Percentiles rank a stretch among this genome's conserved stretches.
Conservation (phyloP, 2,329 filamentous ascomycete species). For the Leptographium lundbergii region DNA sequence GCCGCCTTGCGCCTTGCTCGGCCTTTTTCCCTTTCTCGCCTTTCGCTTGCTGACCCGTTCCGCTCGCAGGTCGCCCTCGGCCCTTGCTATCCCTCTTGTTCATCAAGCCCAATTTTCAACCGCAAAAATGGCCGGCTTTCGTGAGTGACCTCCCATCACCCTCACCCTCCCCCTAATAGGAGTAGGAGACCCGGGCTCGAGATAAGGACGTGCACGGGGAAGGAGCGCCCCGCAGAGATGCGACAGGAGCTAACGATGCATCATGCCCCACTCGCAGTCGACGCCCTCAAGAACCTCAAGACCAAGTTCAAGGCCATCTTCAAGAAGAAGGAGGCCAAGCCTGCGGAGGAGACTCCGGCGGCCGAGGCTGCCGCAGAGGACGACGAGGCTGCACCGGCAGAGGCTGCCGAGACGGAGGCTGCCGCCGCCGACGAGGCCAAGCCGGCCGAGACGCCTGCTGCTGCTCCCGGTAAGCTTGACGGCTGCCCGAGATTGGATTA, state of each 20-base stretch:
- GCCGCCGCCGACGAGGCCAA: conserved; percentile 16
- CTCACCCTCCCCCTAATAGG: not conserved
- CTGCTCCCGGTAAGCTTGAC: conserved; percentile 16
- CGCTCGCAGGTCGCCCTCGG: not conserved
- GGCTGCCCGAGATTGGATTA: too few species aligned
- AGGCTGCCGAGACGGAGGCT: conserved; percentile 13
- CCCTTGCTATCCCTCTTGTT: not conserved
- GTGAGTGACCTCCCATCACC: conserved; percentile 24
- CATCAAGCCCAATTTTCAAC: not conserved
- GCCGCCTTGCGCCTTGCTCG: not conserved
- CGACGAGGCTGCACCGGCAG: conserved; percentile 13
- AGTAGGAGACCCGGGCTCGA: not conserved
- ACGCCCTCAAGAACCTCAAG: conserved; percentile 42
- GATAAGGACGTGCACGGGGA: not conserved
- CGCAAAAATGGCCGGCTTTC: conserved; percentile 38
- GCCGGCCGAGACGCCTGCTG: conserved; percentile 18
- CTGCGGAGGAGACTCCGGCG: conserved; percentile 4
- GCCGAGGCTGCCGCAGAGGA: conserved; percentile 2
- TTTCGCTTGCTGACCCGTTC: not conserved
- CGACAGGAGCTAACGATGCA: not conserved
- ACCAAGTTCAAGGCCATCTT: conserved; percentile 41
- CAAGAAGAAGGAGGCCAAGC: conserved; percentile 28
- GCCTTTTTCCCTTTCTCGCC: not conserved
- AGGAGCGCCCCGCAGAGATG: not conserved
- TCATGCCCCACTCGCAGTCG: conserved; percentile 24